Base-by-base conservation (phyloP, 768 basidiomycete genomes). In the Terana coerulea region DNA sequence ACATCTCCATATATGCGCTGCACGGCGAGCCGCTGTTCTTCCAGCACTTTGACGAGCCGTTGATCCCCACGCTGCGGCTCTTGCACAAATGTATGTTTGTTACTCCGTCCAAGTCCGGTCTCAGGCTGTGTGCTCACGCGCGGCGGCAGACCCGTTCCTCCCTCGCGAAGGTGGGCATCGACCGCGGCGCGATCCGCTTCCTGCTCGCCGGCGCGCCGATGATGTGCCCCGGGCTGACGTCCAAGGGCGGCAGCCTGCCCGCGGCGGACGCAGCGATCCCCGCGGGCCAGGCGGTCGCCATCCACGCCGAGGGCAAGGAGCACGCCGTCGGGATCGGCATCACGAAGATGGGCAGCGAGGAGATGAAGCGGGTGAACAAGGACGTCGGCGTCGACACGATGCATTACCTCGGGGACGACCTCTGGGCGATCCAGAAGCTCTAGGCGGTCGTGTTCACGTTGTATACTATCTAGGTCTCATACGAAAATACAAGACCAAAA, bases 171-270 rank as follows among this genome's bases (percentile, higher is more conserved):
- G 93, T 95, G 43, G 82, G 85, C 57, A 78, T 98, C 42, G 97
- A 99, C 74, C 86, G 95, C 45, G 97, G 97, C 43, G 97, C 97
- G 47, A 99, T 99, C 72, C 90, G 95, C 29, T 99, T 98, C 71
- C 79, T 99, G 33, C 82, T 99, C 40, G 86, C 84, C 10, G 97
- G 92, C 14, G 92, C 92, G 22, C 85, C 88, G 71, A 94, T 95
- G 89, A 95, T 95, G 92, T 94, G 88, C 60, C 97, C 97, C 4
- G 97, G 97, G 19, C 73, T 99, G 49, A 95, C 97, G 24, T 98
- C 95, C 30, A 77, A 83, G 29, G 95, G 95, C 6, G 95, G 95
- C 7, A 80, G 80, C 61, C 80, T 98, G 0, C 95, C 95, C 0
- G 81, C 90, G 8, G 69, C 81, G 12, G 83, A 84, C 33, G 73